These are phyloP conservation scores for Suillus clintonianus DNA, from an alignment of 768 basidiomycete species.

Conservation along the genomic window DNA sequence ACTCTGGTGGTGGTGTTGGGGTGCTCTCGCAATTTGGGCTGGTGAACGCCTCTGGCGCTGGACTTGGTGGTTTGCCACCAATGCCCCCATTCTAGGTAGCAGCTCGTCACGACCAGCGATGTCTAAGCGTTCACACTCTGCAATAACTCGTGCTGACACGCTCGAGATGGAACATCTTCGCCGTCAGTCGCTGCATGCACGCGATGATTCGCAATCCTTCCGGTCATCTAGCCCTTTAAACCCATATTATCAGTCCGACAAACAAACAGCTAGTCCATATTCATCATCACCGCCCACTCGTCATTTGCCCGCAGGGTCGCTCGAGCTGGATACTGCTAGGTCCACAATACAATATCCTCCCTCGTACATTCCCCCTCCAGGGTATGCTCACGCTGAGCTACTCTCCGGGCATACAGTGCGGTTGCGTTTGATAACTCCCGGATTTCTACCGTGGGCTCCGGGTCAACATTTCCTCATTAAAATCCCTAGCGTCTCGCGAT, in stretches of 20 bases:
- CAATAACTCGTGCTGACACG: conserved; percentile 10
- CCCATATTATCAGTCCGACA: conserved; percentile 18
- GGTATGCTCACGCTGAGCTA: conserved; percentile 68
- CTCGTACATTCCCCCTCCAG: conserved; percentile 55
- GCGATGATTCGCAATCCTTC: conserved; percentile 6
- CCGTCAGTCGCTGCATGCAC: conserved; percentile 7
- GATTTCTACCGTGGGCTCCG: conserved; percentile 64
- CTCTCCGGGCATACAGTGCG: conserved; percentile 72
- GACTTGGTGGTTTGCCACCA: conserved; percentile 57
- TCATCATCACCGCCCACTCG: neutral
- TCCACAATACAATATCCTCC: neutral
- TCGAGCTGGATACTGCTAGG: conserved; percentile 1
- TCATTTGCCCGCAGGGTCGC: neutral
- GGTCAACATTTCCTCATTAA: conserved; percentile 79
- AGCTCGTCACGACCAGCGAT: neutral
- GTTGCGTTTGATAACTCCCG: conserved; percentile 60
- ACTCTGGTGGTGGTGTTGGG: conserved; percentile 69
- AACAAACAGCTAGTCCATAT: conserved; percentile 3
- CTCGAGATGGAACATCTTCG: conserved; percentile 28
- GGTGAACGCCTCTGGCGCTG: conserved; percentile 61
- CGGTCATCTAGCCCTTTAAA: conserved; percentile 26
- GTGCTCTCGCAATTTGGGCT: conserved; percentile 60
- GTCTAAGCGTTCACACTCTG: neutral
- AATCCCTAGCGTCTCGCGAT: conserved; percentile 61
- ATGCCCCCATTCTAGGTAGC: conserved; percentile 47